These are phyloP conservation scores for Fusarium bulbicola DNA, from an alignment of 2,329 filamentous ascomycete genomes.

Conservation along the genomic window DNA sequence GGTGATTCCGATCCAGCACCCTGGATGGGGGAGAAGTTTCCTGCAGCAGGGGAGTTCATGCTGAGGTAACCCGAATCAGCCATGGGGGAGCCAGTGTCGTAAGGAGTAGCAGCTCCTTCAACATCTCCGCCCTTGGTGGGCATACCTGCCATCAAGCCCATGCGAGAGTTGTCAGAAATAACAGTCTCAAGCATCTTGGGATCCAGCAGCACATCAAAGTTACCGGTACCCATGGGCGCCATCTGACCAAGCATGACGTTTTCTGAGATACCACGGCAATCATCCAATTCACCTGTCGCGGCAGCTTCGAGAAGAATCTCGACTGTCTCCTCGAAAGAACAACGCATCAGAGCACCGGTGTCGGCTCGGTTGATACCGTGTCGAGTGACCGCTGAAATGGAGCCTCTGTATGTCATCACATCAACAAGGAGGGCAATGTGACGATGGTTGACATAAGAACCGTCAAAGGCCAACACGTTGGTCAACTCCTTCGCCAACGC, in stretches of 20 bases:
- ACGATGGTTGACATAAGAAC: constrained; percentile 99
- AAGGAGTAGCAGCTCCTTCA: constrained; percentile 91
- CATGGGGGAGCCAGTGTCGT: constrained; percentile 87
- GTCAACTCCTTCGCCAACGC: constrained; percentile 89
- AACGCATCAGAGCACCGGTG: constrained; percentile 98
- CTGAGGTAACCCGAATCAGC: constrained; percentile 74
- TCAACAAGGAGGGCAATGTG: constrained; percentile 95
- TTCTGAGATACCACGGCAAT: constrained; percentile 97
- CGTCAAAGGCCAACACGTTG: constrained; percentile 94
- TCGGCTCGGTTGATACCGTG: constrained; percentile 99
- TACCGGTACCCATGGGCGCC: constrained; percentile 95
- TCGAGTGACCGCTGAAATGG: constrained; percentile 94
- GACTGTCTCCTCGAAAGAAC: constrained; percentile 99
- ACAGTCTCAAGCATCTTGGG: constrained; percentile 96
- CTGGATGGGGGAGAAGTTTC: constrained; percentile 81
- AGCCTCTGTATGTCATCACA: constrained; percentile 96
- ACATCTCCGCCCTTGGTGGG: constrained; percentile 78
- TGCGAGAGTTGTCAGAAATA: constrained; percentile 89
- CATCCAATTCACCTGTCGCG: constrained; percentile 92
- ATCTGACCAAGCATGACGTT: constrained; percentile 98
- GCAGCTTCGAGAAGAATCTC: constrained; percentile 97
- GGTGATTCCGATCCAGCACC: constrained; percentile 76
- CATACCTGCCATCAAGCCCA: constrained; percentile 82
- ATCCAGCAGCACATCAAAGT: constrained; percentile 93
- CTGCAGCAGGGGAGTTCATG: constrained; percentile 69